phyloP scores from a whole-genome alignment of 2,329 filamentous ascomycete species.

The Neofusicoccum sp. region DNA sequence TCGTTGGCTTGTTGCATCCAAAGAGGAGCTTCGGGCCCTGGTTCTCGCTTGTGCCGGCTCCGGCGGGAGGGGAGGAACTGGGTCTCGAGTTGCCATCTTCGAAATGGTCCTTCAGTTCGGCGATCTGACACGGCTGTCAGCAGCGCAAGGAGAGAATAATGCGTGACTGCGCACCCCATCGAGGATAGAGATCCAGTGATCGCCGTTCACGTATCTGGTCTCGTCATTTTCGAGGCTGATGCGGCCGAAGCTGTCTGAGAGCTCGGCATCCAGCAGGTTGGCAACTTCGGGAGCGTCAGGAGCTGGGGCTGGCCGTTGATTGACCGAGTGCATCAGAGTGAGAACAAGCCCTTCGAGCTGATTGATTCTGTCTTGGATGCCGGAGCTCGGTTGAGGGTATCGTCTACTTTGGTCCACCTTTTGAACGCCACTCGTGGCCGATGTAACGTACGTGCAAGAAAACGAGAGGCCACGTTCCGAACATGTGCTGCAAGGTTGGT shows the following conservation, averaged over 20 bases:
- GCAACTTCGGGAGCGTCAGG: neutral
- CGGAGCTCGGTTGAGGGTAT: slow-evolving; percentile 2
- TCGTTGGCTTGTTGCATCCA: neutral
- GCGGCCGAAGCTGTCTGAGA: neutral
- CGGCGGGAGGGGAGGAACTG: slow-evolving; percentile 21
- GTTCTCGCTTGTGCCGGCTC: slow-evolving; percentile 26
- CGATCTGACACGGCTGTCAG: neutral
- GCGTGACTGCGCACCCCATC: slow-evolving; percentile 31
- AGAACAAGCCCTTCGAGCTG: slow-evolving; percentile 27
- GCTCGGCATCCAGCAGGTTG: neutral
- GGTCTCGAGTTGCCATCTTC: neutral
- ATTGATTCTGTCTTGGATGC: slow-evolving; percentile 18
- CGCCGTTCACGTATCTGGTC: slow-evolving; percentile 22
- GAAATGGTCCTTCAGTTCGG: neutral
- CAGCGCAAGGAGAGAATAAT: slow-evolving; percentile 7
- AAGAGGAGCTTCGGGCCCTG: slow-evolving; percentile 29
- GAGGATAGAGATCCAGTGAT: slow-evolving; percentile 37
- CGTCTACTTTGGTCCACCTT: neutral
- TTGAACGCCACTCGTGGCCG: neutral
- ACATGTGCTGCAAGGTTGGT: slow-evolving; percentile 20
- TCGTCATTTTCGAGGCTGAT: neutral
- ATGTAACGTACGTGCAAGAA: neutral
- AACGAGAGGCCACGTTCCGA: neutral
- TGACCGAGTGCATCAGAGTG: slow-evolving; percentile 8
- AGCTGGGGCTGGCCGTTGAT: neutral